Conservation (phyloP, 179 eudicot species). For the Silene coronaria region DNA sequence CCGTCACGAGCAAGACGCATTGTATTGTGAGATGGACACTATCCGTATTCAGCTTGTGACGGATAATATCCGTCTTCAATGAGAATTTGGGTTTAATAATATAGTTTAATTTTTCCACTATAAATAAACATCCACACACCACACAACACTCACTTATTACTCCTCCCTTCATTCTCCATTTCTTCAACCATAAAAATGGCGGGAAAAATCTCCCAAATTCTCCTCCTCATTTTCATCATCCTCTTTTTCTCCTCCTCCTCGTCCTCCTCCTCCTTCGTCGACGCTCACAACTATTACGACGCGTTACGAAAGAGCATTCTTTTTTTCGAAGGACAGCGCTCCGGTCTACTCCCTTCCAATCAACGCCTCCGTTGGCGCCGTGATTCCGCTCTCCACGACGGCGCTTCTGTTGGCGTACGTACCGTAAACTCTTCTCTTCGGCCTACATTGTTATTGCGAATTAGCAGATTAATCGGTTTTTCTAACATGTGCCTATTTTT, state of each 20-base stretch:
- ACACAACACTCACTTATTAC: not conserved
- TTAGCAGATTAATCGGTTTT: too few species aligned
- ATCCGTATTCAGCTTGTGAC: too few species aligned
- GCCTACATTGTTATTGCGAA: too few species aligned
- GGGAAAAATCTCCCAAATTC: conserved; percentile 21
- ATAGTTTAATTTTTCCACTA: not conserved
- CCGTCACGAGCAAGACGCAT: too few species aligned
- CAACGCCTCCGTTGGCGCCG: conserved; percentile 86
- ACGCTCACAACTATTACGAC: conserved; percentile 56
- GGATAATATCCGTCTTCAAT: too few species aligned
- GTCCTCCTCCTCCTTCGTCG: not conserved
- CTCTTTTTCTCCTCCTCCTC: not conserved
- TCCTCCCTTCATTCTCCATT: conserved; percentile 9
- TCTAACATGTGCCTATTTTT: too few species aligned
- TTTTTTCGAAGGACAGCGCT: conserved; percentile 95
- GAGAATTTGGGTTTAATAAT: too few species aligned
- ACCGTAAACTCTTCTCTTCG: not conserved
- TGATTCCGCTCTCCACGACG: conserved; percentile 85
- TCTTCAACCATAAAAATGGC: conserved; percentile 38
- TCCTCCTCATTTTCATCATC: conserved; percentile 19
- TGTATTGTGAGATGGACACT: too few species aligned
- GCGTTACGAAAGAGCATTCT: conserved; percentile 78
- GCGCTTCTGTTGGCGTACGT: conserved; percentile 64
- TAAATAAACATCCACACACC: conserved; percentile 4
- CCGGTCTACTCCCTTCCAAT: conserved; percentile 80